Percentiles rank a stretch among this genome's conserved stretches.
Conservation (phyloP, 225 moss, liverwort and hornwort genomes). For the Physcomitrellopsis africana region DNA sequence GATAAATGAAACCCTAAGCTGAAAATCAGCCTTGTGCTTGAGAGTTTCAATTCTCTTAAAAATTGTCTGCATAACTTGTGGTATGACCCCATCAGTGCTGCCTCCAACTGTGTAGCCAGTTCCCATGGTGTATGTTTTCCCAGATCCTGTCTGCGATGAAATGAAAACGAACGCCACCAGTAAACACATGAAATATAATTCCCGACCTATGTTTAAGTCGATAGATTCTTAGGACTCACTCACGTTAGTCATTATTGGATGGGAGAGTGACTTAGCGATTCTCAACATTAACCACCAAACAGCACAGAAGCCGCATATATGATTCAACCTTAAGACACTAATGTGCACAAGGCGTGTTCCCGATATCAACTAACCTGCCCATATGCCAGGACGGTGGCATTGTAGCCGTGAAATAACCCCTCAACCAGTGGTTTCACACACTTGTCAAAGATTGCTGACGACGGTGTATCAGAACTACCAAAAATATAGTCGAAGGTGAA, state of each 20-base stretch:
- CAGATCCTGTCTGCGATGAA: slow-evolving; percentile 83
- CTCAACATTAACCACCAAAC: slow-evolving; percentile 5
- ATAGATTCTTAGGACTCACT: not conserved
- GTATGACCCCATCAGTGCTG: slow-evolving; percentile 84
- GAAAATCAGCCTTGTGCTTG: slow-evolving; percentile 84
- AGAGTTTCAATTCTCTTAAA: slow-evolving; percentile 75
- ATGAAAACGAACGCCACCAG: not conserved
- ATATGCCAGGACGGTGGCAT: slow-evolving; percentile 98
- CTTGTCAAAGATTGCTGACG: slow-evolving; percentile 74
- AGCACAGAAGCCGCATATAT: not conserved
- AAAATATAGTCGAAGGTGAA: slow-evolving; percentile 97
- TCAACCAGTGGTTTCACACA: slow-evolving; percentile 95
- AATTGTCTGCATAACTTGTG: slow-evolving; percentile 91
- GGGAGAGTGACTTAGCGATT: not conserved
- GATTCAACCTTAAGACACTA: not conserved
- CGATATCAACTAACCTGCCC: slow-evolving; percentile 71
- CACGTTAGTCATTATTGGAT: not conserved
- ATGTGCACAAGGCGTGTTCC: not conserved
- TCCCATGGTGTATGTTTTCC: slow-evolving; percentile 97
- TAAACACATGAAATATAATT: not conserved
- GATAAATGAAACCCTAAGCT: slow-evolving; percentile 95
- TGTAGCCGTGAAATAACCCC: slow-evolving; percentile 92
- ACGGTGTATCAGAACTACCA: slow-evolving; percentile 75
- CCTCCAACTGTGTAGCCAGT: slow-evolving; percentile 86
- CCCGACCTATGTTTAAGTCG: not conserved